A percentile compares a stretch with the other conserved stretches of the same genome.
Evolutionary conservation across 768 basidiomycete species (phyloP).

Genomic region (Mycena haematopus): DNA sequence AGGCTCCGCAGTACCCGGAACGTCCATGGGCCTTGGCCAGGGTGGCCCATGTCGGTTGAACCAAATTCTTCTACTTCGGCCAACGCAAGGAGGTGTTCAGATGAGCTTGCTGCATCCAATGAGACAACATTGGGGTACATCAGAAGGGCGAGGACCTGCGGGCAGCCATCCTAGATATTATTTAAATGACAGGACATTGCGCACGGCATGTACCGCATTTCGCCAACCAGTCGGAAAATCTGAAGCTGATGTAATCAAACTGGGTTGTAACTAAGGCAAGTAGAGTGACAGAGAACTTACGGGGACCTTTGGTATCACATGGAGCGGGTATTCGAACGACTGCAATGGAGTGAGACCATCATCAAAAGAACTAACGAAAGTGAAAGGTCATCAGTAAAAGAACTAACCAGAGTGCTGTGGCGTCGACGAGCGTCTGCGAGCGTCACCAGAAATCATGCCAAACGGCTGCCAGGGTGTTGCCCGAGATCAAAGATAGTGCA

Average conservation of each 20-base stretch:
- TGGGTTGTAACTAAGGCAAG: constrained; percentile 27
- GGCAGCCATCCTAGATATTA: constrained; percentile 16
- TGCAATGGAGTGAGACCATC: constrained; percentile 14
- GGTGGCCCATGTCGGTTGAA: constrained; percentile 59
- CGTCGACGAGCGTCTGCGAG: neutral
- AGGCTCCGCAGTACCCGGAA: constrained; percentile 54
- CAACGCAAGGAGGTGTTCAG: constrained; percentile 56
- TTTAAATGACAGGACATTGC: constrained; percentile 9
- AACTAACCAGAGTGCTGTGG: constrained; percentile 15
- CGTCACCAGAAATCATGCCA: neutral
- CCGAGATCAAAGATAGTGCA: neutral
- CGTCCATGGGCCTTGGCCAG: constrained; percentile 59
- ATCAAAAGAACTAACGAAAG: constrained; percentile 17
- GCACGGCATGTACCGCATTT: constrained; percentile 27
- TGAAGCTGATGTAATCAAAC: constrained; percentile 31
- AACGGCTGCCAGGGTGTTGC: neutral
- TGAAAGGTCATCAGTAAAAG: constrained; percentile 19
- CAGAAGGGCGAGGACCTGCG: constrained; percentile 23
- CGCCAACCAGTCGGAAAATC: constrained; percentile 28
- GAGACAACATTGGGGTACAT: constrained; percentile 45
- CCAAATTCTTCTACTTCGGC: constrained; percentile 60
- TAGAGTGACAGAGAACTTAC: constrained; percentile 31
- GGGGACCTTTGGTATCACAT: constrained; percentile 26
- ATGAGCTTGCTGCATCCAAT: constrained; percentile 51
- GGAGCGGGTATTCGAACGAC: constrained; percentile 23